These are phyloP conservation scores for Lathyrus oleraceus DNA, from an alignment of 306 rosid genomes.

Conservation along the genomic window DNA sequence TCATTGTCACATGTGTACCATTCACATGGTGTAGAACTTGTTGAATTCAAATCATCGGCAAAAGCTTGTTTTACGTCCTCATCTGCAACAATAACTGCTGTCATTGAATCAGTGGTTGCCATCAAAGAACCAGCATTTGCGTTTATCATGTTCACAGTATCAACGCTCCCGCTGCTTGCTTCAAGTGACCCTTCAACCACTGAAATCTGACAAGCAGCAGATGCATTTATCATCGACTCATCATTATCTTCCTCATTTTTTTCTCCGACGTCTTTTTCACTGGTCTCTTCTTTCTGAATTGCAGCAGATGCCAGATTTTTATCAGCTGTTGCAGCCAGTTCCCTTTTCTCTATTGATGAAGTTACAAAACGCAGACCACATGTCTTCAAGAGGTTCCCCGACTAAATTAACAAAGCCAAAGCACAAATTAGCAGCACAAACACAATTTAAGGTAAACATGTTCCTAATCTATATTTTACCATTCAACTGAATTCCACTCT, in stretches of 20 bases:
- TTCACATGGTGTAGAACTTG: constrained; percentile 75
- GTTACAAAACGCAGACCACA: not conserved
- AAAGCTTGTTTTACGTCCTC: constrained; percentile 77
- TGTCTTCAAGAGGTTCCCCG: not conserved
- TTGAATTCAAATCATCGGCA: constrained; percentile 78
- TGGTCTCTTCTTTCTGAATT: not conserved
- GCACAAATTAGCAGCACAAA: not conserved
- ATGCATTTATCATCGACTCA: not conserved
- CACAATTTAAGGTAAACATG: not conserved
- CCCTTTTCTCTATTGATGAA: not conserved
- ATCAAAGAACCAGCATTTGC: not conserved
- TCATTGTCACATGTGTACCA: constrained; percentile 89
- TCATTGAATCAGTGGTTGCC: not conserved
- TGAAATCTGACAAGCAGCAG: not conserved
- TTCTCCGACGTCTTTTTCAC: not conserved
- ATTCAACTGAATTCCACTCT: not conserved
- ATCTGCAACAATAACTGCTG: not conserved
- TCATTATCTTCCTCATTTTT: not conserved
- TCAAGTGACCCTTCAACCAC: not conserved
- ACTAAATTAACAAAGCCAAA: not conserved
- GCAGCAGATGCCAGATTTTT: not conserved
- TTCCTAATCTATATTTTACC: not conserved
- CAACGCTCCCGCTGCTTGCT: not conserved
- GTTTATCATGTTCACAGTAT: not conserved
- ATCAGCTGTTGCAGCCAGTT: not conserved